Conservation (phyloP, 345 rosid species). For the Gynandropsis gynandra region DNA sequence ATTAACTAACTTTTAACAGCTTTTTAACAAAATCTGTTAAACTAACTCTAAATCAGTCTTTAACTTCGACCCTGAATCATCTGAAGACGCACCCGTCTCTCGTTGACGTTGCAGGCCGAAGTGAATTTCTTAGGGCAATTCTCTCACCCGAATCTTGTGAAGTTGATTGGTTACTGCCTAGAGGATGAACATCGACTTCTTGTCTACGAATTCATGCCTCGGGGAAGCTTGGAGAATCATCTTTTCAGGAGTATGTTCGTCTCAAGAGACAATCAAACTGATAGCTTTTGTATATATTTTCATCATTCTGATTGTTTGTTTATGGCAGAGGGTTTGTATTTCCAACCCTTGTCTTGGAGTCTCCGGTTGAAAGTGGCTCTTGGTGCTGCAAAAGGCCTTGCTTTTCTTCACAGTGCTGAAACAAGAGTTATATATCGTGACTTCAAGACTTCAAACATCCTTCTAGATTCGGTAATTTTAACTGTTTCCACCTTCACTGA, state of each 20-base stretch:
- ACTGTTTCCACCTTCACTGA: neutral
- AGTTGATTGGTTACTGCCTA: slow-evolving; percentile 61
- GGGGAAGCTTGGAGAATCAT: slow-evolving; percentile 87
- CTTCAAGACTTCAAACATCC: slow-evolving; percentile 63
- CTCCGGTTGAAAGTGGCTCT: slow-evolving; percentile 58
- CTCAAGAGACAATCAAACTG: neutral
- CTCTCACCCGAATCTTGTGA: slow-evolving; percentile 67
- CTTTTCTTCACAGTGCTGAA: slow-evolving; percentile 54
- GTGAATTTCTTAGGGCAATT: slow-evolving; percentile 69
- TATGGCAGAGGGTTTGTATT: slow-evolving; percentile 49
- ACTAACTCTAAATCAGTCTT: too few relatives aligned
- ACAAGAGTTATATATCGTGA: slow-evolving; percentile 62
- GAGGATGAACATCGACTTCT: slow-evolving; percentile 82
- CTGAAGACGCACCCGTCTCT: neutral
- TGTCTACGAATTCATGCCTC: slow-evolving; percentile 82
- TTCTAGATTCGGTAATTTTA: slow-evolving; percentile 45
- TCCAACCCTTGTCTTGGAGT: slow-evolving; percentile 65
- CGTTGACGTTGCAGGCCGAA: slow-evolving; percentile 46
- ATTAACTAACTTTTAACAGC: too few relatives aligned
- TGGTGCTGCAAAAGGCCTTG: slow-evolving; percentile 71
- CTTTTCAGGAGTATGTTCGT: slow-evolving; percentile 55
- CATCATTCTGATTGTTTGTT: neutral
- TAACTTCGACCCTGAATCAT: neutral
- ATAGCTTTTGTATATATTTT: slow-evolving; percentile 2
- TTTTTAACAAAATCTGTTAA: too few relatives aligned